Evolutionary conservation across 2,329 filamentous ascomycete genomes (phyloP).

Genomic region (Xylaria multiplex): DNA sequence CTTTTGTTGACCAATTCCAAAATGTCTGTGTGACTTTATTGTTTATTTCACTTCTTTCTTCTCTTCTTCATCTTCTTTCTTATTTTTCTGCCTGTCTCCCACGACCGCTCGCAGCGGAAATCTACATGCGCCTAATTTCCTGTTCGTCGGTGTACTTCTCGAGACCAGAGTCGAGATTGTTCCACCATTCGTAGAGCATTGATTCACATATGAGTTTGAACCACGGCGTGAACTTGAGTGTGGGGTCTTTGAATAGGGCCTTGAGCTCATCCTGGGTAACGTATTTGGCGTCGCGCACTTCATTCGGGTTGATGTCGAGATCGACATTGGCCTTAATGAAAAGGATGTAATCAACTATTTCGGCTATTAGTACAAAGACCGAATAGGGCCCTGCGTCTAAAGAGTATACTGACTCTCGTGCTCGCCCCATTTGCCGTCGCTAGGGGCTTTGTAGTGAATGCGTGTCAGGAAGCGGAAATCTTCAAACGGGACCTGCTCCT

Average conservation of each 20-base stretch:
- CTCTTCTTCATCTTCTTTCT: neutral
- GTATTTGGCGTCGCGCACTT: constrained; percentile 86
- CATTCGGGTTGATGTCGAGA: constrained; percentile 83
- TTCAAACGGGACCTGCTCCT: constrained; percentile 87
- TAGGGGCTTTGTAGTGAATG: constrained; percentile 98
- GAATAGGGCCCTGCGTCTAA: neutral
- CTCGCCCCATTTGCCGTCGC: constrained; percentile 98
- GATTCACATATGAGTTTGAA: constrained; percentile 99
- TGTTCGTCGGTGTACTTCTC: constrained; percentile 88
- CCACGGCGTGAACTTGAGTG: constrained; percentile 93
- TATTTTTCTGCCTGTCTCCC: neutral
- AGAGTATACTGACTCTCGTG: constrained; percentile 80
- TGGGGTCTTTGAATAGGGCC: constrained; percentile 82
- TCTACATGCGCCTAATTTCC: constrained; percentile 83
- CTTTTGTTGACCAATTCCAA: constrained; percentile 20
- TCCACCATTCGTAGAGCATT: constrained; percentile 99
- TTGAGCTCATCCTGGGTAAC: constrained; percentile 85
- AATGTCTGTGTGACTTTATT: constrained; percentile 12
- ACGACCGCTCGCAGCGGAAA: constrained; percentile 4
- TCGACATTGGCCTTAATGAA: constrained; percentile 97
- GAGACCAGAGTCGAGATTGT: constrained; percentile 80
- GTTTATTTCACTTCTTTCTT: neutral
- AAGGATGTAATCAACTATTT: constrained; percentile 92
- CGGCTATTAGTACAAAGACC: constrained; percentile 34
- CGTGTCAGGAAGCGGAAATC: constrained; percentile 93